phyloP scores from a whole-genome alignment of 2,329 filamentous ascomycete genomes.

The Exophiala sp. region DNA sequence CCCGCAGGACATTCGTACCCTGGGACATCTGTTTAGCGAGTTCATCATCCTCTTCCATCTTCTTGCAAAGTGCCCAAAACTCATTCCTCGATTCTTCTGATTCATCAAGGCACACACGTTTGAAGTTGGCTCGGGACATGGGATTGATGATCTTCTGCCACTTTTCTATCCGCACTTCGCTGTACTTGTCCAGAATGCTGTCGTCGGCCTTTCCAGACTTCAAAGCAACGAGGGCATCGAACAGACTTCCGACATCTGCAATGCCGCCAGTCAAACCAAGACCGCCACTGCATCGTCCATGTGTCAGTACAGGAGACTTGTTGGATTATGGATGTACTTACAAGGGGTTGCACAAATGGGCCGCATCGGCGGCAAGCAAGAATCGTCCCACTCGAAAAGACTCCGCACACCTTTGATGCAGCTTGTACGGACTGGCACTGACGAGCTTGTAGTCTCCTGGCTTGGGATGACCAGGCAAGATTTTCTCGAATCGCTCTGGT shows the following conservation, averaged over 20 bases:
- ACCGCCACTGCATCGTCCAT: slow-evolving; percentile 43
- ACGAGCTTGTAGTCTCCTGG: slow-evolving; percentile 56
- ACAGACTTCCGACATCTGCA: slow-evolving; percentile 60
- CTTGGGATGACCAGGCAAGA: slow-evolving; percentile 59
- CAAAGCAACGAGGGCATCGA: slow-evolving; percentile 54
- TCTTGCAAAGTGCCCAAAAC: slow-evolving; percentile 36
- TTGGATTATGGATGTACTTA: slow-evolving; percentile 4
- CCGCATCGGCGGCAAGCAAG: slow-evolving; percentile 59
- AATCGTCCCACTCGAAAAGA: slow-evolving; percentile 56
- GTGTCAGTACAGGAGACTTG: background rate
- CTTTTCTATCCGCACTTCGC: slow-evolving; percentile 39
- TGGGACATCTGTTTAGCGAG: slow-evolving; percentile 20
- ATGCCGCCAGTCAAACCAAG: slow-evolving; percentile 63
- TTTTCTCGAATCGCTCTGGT: slow-evolving; percentile 53
- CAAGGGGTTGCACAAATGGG: slow-evolving; percentile 53
- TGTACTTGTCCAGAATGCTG: slow-evolving; percentile 44
- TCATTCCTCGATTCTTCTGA: slow-evolving; percentile 35
- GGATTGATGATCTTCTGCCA: slow-evolving; percentile 40
- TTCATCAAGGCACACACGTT: slow-evolving; percentile 34
- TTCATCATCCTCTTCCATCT: slow-evolving; percentile 33
- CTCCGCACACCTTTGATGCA: slow-evolving; percentile 60
- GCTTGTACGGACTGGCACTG: slow-evolving; percentile 58
- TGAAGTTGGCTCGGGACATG: slow-evolving; percentile 42
- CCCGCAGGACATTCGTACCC: slow-evolving; percentile 16
- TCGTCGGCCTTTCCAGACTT: slow-evolving; percentile 39